Conservation (phyloP, 495 filamentous ascomycete species). For the Penicillium ochrochloron region DNA sequence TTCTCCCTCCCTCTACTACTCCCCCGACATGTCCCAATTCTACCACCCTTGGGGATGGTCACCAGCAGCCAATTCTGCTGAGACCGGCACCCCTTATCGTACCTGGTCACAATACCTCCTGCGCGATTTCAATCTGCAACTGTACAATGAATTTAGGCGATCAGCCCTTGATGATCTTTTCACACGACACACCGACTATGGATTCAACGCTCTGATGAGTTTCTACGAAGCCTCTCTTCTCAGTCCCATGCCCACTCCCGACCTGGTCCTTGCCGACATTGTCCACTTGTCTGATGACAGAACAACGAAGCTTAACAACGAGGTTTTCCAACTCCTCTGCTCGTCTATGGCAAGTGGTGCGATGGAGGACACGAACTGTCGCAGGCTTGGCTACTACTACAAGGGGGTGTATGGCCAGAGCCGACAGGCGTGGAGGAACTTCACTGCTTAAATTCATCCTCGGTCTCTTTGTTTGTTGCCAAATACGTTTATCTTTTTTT, state of each 20-base stretch:
- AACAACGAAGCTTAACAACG: constrained; percentile 14
- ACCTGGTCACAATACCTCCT: constrained; percentile 79
- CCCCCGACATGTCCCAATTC: constrained; percentile 3
- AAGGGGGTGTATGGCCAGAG: constrained; percentile 29
- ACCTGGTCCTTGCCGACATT: constrained; percentile 58
- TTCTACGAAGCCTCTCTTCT: constrained; percentile 62
- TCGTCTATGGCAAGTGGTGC: constrained; percentile 45
- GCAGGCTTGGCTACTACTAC: constrained; percentile 54
- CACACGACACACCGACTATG: constrained; percentile 50
- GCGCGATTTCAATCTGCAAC: constrained; percentile 72
- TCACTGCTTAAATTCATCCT: constrained; percentile 30
- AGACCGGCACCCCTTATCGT: constrained; percentile 36
- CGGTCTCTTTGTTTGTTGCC: constrained; percentile 14
- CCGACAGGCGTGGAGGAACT: constrained; percentile 14
- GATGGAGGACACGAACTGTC: constrained; percentile 59
- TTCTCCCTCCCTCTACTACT: constrained; percentile 10
- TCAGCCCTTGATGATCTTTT: constrained; percentile 69
- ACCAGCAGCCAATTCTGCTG: constrained; percentile 2
- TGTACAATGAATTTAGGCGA: constrained; percentile 80
- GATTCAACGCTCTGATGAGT: constrained; percentile 59
- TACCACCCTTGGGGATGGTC: constrained; percentile 1
- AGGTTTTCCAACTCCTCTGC: constrained; percentile 14
- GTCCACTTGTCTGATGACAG: constrained; percentile 55
- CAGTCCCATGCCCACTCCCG: constrained; percentile 51
- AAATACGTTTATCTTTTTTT: constrained; percentile 15